Evolutionary conservation across 306 rosid species (phyloP), one percentile per base, ranked within the genome.

Genomic region (Senna siamea): DNA sequence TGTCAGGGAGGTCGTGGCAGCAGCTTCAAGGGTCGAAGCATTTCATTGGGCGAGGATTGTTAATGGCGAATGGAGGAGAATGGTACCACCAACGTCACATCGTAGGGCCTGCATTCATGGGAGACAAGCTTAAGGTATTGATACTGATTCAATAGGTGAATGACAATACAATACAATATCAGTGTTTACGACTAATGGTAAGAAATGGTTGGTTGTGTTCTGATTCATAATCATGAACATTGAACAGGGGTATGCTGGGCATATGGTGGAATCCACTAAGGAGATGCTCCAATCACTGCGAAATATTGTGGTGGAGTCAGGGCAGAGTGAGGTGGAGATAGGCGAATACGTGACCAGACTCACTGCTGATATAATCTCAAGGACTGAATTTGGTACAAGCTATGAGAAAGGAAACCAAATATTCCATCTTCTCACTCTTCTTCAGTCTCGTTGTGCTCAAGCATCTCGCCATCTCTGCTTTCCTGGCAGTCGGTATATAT

Each of bases 221-320:
- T n/a, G n/a, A n/a, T n/a, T n/a, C n/a, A n/a, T n/a, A n/a, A n/a
- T n/a, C n/a, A n/a, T n/a, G n/a, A n/a, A n/a, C n/a, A 9, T n/a
- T 60, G 5, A 43, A 53, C n/a, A 94, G 99, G 87, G 90, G 73
- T 95, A 92, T 83, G 96, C 88, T 28, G 97, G 92, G 44, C 72
- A 85, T 77, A 95, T 95, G 99, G 97, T 92, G 84, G 96, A 90
- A 69, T 95, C 96, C 89, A 95, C 99, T 52, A 74, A 81, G 72
- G 84, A 88, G 82, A 83, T 86, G 90, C 83, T 95, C 28, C 85
- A 86, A 69, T 81, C 96, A 38, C 82, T 95, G 2, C 34, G 79
- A 76, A 80, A 79, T 1, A 26, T 26, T 30, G 88, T 78, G 61
- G 40, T 85, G 0, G 77, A 77, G 1, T 35, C 81, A 37, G 92